phyloP scores from a whole-genome alignment of 1,139 yeast species.

The Yamadazyma mexicana region DNA sequence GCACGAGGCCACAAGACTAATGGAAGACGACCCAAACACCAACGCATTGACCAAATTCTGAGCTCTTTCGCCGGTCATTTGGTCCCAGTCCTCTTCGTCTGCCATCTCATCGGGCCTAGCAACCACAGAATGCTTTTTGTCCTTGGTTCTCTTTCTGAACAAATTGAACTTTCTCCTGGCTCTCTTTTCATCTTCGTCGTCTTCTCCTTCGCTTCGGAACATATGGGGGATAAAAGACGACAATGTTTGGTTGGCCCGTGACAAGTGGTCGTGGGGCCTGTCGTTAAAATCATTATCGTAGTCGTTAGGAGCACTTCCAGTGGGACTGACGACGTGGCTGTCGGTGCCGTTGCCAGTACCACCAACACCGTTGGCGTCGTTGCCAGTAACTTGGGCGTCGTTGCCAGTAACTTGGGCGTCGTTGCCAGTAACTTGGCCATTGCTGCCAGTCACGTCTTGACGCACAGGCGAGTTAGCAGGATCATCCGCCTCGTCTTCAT shows the following conservation, averaged over 20 bases:
- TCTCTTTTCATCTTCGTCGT: slow-evolving; percentile 4
- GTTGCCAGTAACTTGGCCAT: neutral
- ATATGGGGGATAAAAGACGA: slow-evolving; percentile 16
- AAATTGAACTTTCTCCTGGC: slow-evolving; percentile 23
- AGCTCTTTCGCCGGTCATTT: slow-evolving; percentile 51
- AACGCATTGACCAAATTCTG: slow-evolving; percentile 64
- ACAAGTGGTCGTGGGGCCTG: neutral
- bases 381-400: neutral
- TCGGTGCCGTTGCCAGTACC: neutral
- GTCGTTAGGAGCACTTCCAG: too few relatives aligned
- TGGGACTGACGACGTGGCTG: too few relatives aligned
- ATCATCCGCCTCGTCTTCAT: too few relatives aligned
- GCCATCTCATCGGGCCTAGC: slow-evolving; percentile 19
- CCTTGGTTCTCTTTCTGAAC: slow-evolving; percentile 24
- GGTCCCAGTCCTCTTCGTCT: slow-evolving; percentile 24
- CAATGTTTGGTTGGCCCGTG: slow-evolving; percentile 1
- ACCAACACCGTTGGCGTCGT: neutral
- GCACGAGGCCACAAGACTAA: slow-evolving; percentile 71
- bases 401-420: neutral
- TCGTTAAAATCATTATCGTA: too few relatives aligned
- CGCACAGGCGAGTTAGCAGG: too few relatives aligned
- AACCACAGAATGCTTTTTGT: slow-evolving; percentile 21
- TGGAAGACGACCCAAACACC: slow-evolving; percentile 76
- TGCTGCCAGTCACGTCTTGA: too few relatives aligned
- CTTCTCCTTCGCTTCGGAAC: slow-evolving; percentile 10